phyloP scores from a whole-genome alignment of 345 rosid species.

The Citrus glauca region DNA sequence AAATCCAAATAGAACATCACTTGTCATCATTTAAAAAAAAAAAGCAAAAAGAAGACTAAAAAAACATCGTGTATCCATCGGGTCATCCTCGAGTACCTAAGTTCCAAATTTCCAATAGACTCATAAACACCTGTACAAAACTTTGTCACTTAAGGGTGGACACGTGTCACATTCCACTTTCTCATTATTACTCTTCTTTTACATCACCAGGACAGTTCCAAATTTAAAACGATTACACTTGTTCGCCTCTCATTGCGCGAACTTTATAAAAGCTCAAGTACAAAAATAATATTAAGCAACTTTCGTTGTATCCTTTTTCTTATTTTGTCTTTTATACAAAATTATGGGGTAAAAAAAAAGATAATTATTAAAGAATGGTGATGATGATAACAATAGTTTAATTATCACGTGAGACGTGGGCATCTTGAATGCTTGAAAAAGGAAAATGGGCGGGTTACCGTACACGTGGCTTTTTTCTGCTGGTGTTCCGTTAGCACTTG shows the following conservation, averaged over 20 bases:
- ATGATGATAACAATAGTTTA: slow-evolving; percentile 1
- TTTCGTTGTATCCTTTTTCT: neutral
- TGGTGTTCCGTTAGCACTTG: slow-evolving; percentile 17
- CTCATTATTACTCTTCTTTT: slow-evolving; percentile 8
- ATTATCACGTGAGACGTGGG: slow-evolving; percentile 42
- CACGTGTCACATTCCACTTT: slow-evolving; percentile 18
- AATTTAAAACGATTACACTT: neutral
- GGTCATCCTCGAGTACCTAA: neutral
- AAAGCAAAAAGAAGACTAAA: too few relatives aligned
- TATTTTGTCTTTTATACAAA: neutral
- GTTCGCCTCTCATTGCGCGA: neutral
- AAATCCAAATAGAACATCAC: neutral
- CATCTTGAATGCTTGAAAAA: slow-evolving; percentile 14
- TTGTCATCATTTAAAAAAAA: neutral
- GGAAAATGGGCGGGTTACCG: neutral
- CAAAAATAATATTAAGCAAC: neutral
- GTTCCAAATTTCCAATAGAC: neutral
- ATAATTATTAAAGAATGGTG: neutral
- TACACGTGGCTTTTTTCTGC: slow-evolving; percentile 32
- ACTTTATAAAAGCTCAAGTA: neutral
- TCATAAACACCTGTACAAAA: slow-evolving; percentile 1
- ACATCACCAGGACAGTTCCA: slow-evolving; percentile 20
- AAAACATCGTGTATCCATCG: neutral
- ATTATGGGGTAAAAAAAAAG: neutral
- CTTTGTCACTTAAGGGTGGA: neutral